These are phyloP conservation scores for Hydnum rufescens DNA, from an alignment of 768 basidiomycete species.

Conservation along the genomic window DNA sequence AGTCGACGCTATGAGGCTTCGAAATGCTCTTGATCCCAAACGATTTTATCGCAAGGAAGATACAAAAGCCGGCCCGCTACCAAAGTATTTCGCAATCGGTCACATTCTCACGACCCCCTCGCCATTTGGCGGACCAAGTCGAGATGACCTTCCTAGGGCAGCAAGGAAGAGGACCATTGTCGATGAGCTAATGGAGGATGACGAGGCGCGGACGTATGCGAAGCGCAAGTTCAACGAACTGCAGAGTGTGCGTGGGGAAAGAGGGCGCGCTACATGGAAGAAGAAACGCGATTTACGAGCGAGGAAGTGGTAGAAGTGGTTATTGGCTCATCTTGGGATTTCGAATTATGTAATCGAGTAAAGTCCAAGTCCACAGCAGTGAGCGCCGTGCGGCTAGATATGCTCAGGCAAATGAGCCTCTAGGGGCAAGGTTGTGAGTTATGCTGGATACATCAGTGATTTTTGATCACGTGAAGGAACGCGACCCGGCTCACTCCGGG, in stretches of 20 bases:
- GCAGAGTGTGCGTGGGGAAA: conserved; percentile 18
- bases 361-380: too few relatives aligned
- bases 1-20: conserved; percentile 68
- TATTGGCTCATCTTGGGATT: too few relatives aligned
- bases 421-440: too few relatives aligned
- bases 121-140: conserved; percentile 25
- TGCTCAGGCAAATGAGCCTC: too few relatives aligned
- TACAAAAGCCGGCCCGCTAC: conserved; percentile 63
- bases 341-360: too few relatives aligned
- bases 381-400: too few relatives aligned
- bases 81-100: conserved; percentile 86
- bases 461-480: too few relatives aligned
- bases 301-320: background rate
- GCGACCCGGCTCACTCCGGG: too few relatives aligned
- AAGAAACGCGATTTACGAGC: background rate
- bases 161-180: conserved; percentile 66
- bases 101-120: conserved; percentile 49
- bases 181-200: conserved; percentile 77
- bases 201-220: conserved; percentile 70
- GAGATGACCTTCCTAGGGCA: conserved; percentile 48
- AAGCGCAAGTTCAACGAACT: conserved; percentile 78
- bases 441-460: too few relatives aligned
- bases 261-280: background rate
- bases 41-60: conserved; percentile 78
- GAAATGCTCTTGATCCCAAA: conserved; percentile 82